These are phyloP conservation scores for Cordyceps militaris DNA, from an alignment of 2,329 filamentous ascomycete species.

Conservation along the genomic window DNA sequence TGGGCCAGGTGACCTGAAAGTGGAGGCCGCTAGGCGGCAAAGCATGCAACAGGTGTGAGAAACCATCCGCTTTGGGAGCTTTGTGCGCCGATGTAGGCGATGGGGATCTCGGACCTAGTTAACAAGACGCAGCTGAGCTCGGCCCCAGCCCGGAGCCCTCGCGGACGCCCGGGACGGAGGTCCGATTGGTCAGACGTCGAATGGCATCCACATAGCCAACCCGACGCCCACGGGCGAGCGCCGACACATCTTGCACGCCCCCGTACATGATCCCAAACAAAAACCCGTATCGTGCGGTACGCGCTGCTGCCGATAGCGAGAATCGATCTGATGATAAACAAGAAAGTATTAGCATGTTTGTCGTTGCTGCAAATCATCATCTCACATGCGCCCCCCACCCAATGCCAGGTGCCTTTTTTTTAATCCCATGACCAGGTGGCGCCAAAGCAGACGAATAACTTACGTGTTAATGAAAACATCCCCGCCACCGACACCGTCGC, in stretches of 20 bases:
- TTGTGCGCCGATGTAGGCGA: constrained; percentile 12
- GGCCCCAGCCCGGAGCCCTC: not conserved
- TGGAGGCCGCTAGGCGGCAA: not conserved
- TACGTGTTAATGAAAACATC: constrained; percentile 80
- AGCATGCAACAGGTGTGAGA: constrained; percentile 9
- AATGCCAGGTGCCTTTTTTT: not conserved
- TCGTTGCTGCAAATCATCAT: not conserved
- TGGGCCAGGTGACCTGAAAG: constrained; percentile 9
- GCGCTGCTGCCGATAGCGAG: constrained; percentile 65
- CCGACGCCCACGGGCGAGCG: constrained; percentile 60
- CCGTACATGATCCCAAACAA: constrained; percentile 75
- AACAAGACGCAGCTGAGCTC: constrained; percentile 2
- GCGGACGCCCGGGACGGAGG: constrained; percentile 5
- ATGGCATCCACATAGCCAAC: constrained; percentile 69
- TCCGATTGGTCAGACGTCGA: constrained; percentile 41
- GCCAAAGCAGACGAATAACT: constrained; percentile 25
- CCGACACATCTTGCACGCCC: constrained; percentile 68
- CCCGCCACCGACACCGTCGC: constrained; percentile 82
- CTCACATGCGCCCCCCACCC: not conserved
- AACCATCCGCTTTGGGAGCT: constrained; percentile 5
- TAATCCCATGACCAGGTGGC: not conserved
- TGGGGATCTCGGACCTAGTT: constrained; percentile 13
- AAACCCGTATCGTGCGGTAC: constrained; percentile 74
- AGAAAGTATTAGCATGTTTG: not conserved
- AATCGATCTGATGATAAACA: constrained; percentile 56